These are phyloP conservation scores for Monosporascus sp. DNA, from an alignment of 2,329 filamentous ascomycete species.

Conservation along the genomic window DNA sequence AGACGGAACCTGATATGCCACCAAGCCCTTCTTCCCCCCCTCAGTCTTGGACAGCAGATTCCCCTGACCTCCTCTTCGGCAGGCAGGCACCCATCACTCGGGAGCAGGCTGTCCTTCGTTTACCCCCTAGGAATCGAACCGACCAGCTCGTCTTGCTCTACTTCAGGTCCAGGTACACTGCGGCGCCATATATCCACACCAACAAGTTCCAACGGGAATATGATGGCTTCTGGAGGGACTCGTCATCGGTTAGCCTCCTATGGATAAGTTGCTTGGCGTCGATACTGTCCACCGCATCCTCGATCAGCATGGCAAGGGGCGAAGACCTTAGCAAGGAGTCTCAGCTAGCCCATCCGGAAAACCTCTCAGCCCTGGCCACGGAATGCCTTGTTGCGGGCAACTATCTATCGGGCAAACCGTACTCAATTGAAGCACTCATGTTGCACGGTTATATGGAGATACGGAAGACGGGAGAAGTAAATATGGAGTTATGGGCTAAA, in stretches of 20 bases:
- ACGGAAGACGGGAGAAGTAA: constrained; percentile 34
- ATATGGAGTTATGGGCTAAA: constrained; percentile 42
- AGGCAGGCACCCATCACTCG: constrained; percentile 23
- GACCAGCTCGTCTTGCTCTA: constrained; percentile 30
- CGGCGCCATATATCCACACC: constrained; percentile 30
- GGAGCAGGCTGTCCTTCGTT: constrained; percentile 25
- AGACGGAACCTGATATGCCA: constrained; percentile 18
- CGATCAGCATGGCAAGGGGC: constrained; percentile 29
- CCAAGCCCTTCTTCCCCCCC: constrained; percentile 23
- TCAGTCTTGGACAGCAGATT: constrained; percentile 16
- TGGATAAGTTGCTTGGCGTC: constrained; percentile 49
- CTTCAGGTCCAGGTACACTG: constrained; percentile 27
- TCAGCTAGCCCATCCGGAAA: constrained; percentile 20
- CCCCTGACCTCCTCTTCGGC: constrained; percentile 24
- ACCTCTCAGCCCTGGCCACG: constrained; percentile 32
- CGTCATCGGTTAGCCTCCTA: constrained; percentile 34
- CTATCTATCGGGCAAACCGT: constrained; percentile 39
- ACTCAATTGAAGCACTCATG: constrained; percentile 45
- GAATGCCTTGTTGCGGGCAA: constrained; percentile 44
- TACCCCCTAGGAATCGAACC: constrained; percentile 25
- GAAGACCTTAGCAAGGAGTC: constrained; percentile 17
- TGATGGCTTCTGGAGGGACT: constrained; percentile 40
- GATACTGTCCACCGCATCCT: constrained; percentile 36
- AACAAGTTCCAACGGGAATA: constrained; percentile 44
- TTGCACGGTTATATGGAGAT: constrained; percentile 39